These are phyloP conservation scores for Rhodamnia rubescens DNA, from an alignment of 345 rosid species.

Conservation along the genomic window DNA sequence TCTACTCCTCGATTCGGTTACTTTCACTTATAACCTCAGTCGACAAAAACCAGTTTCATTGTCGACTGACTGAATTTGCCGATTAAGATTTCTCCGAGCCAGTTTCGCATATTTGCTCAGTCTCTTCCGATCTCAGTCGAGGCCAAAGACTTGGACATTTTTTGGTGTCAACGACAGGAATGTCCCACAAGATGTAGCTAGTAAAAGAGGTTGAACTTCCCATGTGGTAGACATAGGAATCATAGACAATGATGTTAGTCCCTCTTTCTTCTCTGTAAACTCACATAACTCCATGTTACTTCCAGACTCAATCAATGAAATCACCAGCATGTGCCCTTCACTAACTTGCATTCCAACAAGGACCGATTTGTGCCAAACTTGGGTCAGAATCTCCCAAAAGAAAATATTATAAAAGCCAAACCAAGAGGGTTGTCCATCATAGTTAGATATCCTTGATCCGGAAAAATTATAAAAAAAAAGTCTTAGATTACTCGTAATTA, in stretches of 20 bases:
- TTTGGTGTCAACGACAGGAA: background rate
- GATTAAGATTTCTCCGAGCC: background rate
- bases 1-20: background rate
- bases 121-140: background rate
- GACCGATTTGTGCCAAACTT: background rate
- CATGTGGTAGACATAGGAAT: background rate
- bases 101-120: background rate
- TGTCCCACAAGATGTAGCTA: background rate
- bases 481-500: too few species aligned
- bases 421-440: background rate
- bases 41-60: background rate
- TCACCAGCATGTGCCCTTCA: background rate
- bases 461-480: too few species aligned
- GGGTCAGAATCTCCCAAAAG: background rate
- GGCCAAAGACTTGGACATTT: background rate
- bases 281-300: background rate
- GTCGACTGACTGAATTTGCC: background rate
- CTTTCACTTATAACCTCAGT: background rate
- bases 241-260: background rate
- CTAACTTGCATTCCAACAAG: background rate
- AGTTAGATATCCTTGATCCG: background rate
- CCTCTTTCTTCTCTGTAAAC: background rate
- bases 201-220: background rate
- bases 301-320: background rate
- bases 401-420: background rate